Percentiles rank a stretch among this genome's conserved stretches.
Evolutionary conservation across 2,329 filamentous ascomycete genomes (phyloP).

Genomic region (Fusarium gaditjirri): DNA sequence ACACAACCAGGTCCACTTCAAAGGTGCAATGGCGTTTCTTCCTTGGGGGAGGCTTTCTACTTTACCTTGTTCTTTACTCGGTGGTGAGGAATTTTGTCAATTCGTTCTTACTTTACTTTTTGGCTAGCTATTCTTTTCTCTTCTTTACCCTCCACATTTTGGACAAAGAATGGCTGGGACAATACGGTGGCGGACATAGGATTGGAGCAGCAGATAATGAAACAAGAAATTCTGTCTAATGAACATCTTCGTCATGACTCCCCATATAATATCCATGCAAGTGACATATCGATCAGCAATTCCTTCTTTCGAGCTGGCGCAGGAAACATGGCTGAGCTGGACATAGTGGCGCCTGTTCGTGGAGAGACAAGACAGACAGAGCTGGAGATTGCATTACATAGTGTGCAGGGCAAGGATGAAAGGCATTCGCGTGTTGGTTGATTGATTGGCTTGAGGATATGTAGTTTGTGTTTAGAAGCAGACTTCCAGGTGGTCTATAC

Average conservation of each 20-base stretch:
- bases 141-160: slow-evolving; percentile 11
- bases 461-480: background rate
- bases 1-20: slow-evolving; percentile 16
- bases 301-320: background rate
- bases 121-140: background rate
- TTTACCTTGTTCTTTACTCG: background rate
- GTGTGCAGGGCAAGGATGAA: background rate
- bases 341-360: background rate
- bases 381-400: background rate
- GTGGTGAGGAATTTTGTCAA: slow-evolving; percentile 5
- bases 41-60: background rate
- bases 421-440: background rate
- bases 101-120: background rate
- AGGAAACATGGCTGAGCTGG: slow-evolving; percentile 1
- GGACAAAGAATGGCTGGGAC: background rate
- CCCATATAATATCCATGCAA: background rate
- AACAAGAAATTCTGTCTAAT: slow-evolving; percentile 2
- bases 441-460: background rate
- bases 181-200: slow-evolving; percentile 14
- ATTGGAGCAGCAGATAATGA: slow-evolving; percentile 17
- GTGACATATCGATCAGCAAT: background rate
- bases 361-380: background rate
- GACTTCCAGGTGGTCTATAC: background rate
- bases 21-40: slow-evolving; percentile 22
- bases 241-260: background rate